A percentile compares a stretch with the other conserved stretches of the same genome.
Conservation (phyloP, 495 filamentous ascomycete species). For the Choiromyces venosus region DNA sequence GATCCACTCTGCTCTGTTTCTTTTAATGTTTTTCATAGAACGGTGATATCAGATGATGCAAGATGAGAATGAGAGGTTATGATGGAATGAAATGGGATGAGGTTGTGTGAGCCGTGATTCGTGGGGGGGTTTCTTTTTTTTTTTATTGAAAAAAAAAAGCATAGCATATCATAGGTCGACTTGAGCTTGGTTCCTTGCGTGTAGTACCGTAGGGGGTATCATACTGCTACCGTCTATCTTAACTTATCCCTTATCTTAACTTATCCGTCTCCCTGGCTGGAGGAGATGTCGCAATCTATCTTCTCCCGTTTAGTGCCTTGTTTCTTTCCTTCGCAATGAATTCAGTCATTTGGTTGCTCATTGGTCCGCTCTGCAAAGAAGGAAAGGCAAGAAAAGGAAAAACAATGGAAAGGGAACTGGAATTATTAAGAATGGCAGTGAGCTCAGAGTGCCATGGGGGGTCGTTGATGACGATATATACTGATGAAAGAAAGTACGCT, state of each 20-base stretch:
- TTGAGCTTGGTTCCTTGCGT: not conserved
- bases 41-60: not conserved
- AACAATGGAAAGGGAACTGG: not conserved
- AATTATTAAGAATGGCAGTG: not conserved
- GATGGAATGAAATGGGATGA: not conserved
- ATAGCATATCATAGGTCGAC: not conserved
- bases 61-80: not conserved
- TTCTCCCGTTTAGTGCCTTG: no score
- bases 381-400: not conserved
- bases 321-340: no score
- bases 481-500: not conserved
- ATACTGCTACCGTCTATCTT: no score
- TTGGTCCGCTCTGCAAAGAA: not conserved
- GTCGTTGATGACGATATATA: not conserved
- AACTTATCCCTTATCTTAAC: no score
- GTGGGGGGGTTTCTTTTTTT: no score
- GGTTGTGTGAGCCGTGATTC: not conserved
- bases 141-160: not conserved
- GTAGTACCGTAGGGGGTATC: no score
- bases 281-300: no score
- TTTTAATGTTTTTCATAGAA: not conserved
- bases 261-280: no score
- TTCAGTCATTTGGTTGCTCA: no score
- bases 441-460: not conserved
- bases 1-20: not conserved